These are phyloP conservation scores for Penicillium fimorum DNA, from an alignment of 495 filamentous ascomycete species.

Conservation along the genomic window DNA sequence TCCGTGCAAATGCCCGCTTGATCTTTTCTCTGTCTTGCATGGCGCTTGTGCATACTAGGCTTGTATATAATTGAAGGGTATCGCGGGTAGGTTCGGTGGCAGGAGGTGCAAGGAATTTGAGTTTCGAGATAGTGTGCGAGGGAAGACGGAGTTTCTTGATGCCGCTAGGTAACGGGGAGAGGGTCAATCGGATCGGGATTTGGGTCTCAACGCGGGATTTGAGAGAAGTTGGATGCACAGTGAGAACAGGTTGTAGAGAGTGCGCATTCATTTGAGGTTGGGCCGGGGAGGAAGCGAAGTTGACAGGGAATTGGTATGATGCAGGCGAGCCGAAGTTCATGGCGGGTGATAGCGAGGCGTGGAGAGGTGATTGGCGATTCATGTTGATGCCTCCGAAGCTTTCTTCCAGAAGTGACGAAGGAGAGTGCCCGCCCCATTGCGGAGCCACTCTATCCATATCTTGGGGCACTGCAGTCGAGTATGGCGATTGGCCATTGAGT, in stretches of 20 bases:
- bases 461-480: constrained; percentile 35
- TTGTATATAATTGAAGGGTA: constrained; percentile 75
- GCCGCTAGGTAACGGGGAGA: constrained; percentile 68
- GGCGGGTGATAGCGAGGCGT: constrained; percentile 29
- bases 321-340: constrained; percentile 35
- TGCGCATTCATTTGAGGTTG: constrained; percentile 26
- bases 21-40: constrained; percentile 69
- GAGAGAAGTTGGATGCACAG: constrained; percentile 62
- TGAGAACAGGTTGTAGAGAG: constrained; percentile 42
- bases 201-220: constrained; percentile 97
- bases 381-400: constrained; percentile 46
- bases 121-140: constrained; percentile 84
- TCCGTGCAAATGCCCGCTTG: constrained; percentile 64
- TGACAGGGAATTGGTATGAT: constrained; percentile 36
- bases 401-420: constrained; percentile 51
- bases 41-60: constrained; percentile 88
- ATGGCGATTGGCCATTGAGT: constrained; percentile 51
- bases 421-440: constrained; percentile 51
- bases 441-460: constrained; percentile 47
- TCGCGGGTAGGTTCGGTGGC: constrained; percentile 59
- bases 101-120: constrained; percentile 75
- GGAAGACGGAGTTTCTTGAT: constrained; percentile 81
- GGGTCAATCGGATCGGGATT: constrained; percentile 74
- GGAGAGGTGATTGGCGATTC: constrained; percentile 41
- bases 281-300: constrained; percentile 36